These are phyloP conservation scores for Brassica rapa DNA, from an alignment of 345 rosid genomes.

Conservation along the genomic window DNA sequence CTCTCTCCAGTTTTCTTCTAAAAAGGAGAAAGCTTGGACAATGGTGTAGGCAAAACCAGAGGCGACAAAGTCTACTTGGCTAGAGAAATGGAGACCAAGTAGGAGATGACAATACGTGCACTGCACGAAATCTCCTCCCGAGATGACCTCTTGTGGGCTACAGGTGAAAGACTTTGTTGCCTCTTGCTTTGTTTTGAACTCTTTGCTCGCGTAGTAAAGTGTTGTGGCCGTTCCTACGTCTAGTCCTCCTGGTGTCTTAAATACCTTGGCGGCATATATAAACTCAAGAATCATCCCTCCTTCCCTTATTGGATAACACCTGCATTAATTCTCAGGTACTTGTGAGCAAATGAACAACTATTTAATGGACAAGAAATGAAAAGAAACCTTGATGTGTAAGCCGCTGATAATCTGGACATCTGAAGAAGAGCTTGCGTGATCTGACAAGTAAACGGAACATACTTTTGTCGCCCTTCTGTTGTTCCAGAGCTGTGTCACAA, in stretches of 20 bases:
- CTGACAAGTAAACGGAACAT: slow-evolving; percentile 76
- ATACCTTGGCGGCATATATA: slow-evolving; percentile 78
- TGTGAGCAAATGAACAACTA: neutral
- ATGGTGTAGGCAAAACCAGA: slow-evolving; percentile 84
- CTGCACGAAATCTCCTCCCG: slow-evolving; percentile 77
- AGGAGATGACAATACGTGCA: slow-evolving; percentile 91
- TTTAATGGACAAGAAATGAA: neutral
- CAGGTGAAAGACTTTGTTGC: slow-evolving; percentile 73
- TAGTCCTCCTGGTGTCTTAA: slow-evolving; percentile 72
- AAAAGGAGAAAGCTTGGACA: slow-evolving; percentile 72
- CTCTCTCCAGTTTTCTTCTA: slow-evolving; percentile 78
- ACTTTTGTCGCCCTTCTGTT: slow-evolving; percentile 87
- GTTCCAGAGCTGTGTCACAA: slow-evolving; percentile 73
- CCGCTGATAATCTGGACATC: slow-evolving; percentile 79
- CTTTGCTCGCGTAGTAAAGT: slow-evolving; percentile 80
- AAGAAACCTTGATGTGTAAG: slow-evolving; percentile 79
- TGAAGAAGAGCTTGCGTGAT: slow-evolving; percentile 76
- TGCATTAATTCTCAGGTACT: slow-evolving; percentile 4
- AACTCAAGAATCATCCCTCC: slow-evolving; percentile 90
- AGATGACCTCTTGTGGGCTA: slow-evolving; percentile 80
- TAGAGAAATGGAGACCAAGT: slow-evolving; percentile 66
- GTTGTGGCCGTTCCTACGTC: slow-evolving; percentile 88
- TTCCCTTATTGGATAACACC: slow-evolving; percentile 72
- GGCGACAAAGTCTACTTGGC: slow-evolving; percentile 68
- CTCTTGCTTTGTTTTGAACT: slow-evolving; percentile 79